Base-by-base conservation (phyloP, 495 filamentous ascomycete genomes). In the Glonium stellatum region DNA sequence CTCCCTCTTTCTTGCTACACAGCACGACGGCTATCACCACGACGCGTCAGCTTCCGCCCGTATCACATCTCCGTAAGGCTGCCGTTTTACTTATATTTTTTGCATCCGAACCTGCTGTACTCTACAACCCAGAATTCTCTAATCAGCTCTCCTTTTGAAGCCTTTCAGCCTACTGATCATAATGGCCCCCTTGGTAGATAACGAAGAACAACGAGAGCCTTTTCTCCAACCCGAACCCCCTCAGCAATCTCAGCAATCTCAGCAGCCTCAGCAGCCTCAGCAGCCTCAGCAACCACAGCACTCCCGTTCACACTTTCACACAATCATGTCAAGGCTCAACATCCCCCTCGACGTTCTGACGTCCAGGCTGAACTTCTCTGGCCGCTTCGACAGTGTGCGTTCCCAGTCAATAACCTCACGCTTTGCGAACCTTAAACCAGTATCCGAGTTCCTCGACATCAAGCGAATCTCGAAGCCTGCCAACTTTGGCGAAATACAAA, bases 361-460 rank as follows among this genome's bases (percentile, higher is more conserved):
- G 70, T 95, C 92, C 70, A 86, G 92, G 58, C 80, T 93, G 66
- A 90, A 89, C 73, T 81, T 98, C 63, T 79, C 80, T 64, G 81
- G 81, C 54, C 86, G 85, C 62, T 90, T 95, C 78, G 82, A 85
- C 69, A 86, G 84, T 71, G 76, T 96, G 60, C 82, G 89, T 72
- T 82, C 84, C 50, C 84, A 89, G 54, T 87, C 89, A 1, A 71
- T 97, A 55, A 79, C 81, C 52, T 80, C 83, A 58, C 85, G 95
- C 63, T 98, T 97, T 72, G 84, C 91, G 73, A 97, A 97, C 77
- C 82, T 98, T 62, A 86, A 84, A 44, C 95, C 95, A 34, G 70
- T 98, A 66, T 85, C 87, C 62, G 93, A 98, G 73, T 98, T 98
- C 75, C 79, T 97, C 70, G 92, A 98, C 73, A 67, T 97, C 73